phyloP scores from a whole-genome alignment of 768 basidiomycete species.

The Phlebiopsis flavidoalba region DNA sequence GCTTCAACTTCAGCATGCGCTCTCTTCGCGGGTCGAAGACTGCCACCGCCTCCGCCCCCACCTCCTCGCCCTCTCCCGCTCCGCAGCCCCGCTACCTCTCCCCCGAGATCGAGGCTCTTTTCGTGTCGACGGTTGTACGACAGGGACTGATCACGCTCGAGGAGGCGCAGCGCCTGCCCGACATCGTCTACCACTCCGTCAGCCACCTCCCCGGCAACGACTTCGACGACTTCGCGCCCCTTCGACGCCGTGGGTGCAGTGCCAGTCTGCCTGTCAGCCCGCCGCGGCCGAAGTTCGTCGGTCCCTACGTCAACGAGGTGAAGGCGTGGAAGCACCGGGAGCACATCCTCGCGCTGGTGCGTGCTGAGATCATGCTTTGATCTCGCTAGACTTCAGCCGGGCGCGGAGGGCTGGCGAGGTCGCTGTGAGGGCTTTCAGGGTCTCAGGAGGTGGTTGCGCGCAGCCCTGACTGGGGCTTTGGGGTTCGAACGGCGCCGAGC shows the following conservation, averaged over 20 bases:
- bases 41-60: background rate
- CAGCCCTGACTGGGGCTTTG: background rate
- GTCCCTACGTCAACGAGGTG: background rate
- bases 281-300: no score
- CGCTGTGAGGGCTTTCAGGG: background rate
- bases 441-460: background rate
- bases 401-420: background rate
- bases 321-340: background rate
- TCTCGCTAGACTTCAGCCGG: background rate
- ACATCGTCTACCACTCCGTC: constrained; percentile 6
- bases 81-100: background rate
- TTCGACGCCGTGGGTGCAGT: no score
- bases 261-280: no score
- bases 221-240: no score
- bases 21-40: background rate
- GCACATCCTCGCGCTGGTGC: background rate
- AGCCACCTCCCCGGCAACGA: background rate
- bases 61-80: background rate
- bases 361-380: background rate
- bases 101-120: background rate
- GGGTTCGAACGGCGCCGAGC: background rate
- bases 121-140: background rate
- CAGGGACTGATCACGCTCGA: background rate
- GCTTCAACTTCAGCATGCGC: background rate
- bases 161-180: background rate